Evolutionary conservation across 768 basidiomycete genomes (phyloP), one percentile per base, ranked within the genome.

Genomic region (Suillus cothurnatus): DNA sequence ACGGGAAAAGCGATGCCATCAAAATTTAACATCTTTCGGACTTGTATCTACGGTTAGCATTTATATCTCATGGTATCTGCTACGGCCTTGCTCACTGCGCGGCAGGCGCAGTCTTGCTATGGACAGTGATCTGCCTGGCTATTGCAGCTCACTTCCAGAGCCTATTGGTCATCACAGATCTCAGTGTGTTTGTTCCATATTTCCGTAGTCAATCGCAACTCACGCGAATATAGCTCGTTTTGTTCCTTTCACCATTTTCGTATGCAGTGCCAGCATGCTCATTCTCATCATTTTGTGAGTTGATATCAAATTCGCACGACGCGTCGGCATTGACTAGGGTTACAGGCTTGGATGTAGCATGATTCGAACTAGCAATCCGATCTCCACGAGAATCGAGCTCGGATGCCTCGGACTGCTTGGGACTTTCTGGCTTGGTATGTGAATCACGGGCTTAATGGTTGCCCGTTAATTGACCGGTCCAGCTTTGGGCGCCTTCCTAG

Each of bases 171-270:
- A 81, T 90, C 68, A 91, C 89, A 64, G 91, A 93, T 79, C 89
- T 94, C 75, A 94, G 92, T 94, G 75, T 74, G 89, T 57, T 64
- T 3, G 26, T 15, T 47, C 8, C 61, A 21, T 60, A 17, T 36
- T 59, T n/a, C 49, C 32, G n/a, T n/a, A 23, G 5, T 34, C 53
- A 47, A 26, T 28, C 19, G 11, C 28, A 53, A 32, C 50, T 64
- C 38, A 69, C 32, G 47, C 59, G 61, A 59, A 43, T 63, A 53
- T 70, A 94, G 93, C 93, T 79, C 92, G 89, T 79, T 94, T 94
- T 73, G 88, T 94, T 45, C 93, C 93, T 21, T 91, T 93, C 72
- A 89, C 93, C 61, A 85, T 94, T 73, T 94, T 94, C 70, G 91
- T 93, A 52, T 91, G 88, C 71, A 82, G 83, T 49, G 85, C 84